Base-by-base conservation (phyloP, 2,329 filamentous ascomycete genomes). In the Talaromyces sp. region DNA sequence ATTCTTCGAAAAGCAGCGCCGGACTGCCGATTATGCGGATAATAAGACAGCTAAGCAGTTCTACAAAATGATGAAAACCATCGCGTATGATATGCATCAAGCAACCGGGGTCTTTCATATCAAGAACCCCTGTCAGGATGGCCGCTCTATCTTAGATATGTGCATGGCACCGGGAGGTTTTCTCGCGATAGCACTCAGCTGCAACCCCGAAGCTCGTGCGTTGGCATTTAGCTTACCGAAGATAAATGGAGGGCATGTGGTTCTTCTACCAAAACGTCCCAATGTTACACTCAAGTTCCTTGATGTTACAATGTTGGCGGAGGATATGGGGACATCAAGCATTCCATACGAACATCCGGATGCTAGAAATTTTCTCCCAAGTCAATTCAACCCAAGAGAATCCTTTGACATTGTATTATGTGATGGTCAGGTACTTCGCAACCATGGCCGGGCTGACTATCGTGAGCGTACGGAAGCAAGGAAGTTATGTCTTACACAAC, bases 151-250 rank as follows among this genome's bases (percentile, higher is more conserved):
- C 23, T 77, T 87, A 1, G 83, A 87, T 64, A 74, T 85, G 63
- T 85, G 84, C 68, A 80, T 82, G 73, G 84, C 84, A 0, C 84
- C 84, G 0, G 84, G 83, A 4, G 84, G 80, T 1, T 87, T 84
- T 64, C 69, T 81, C 2, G 63, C 66, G 0, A 71, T 69, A 8
- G 76, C 76, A 0, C 64, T 84, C 30, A 40, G 68, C 4, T 62
- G 65, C 10, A 81, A 79, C 56, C 76, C 70, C 0, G 36, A 55
- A 0, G 73, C 79, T 3, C 69, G 70, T 18, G 67, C 65, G 23
- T 16, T 60, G 9, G 57, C 33, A 33, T 60, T 60, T 16, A 60
- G 50, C 57, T 60, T 60, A 60, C 57, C 50, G 23, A 54, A 3
- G 16, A 27, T 44, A 33, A 14, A 60, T 23, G 50, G 57, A 27